phyloP scores from a whole-genome alignment of 2,329 filamentous ascomycete species.

The Paraphaeosphaeria sporulosa region DNA sequence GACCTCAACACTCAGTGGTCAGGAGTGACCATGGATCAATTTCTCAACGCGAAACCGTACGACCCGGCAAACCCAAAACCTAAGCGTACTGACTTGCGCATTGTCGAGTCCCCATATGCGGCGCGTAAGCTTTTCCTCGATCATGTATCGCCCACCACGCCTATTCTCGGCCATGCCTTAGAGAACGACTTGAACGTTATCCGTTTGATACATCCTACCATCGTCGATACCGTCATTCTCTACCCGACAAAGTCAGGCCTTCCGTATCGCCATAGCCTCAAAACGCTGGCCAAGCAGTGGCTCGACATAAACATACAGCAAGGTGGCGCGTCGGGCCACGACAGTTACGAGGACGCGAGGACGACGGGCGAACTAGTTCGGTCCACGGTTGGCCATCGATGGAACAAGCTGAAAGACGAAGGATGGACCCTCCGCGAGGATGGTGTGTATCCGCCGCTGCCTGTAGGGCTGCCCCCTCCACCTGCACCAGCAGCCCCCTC shows the following conservation, averaged over 20 bases:
- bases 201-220: slow-evolving; percentile 81
- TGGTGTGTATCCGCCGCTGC: slow-evolving; percentile 41
- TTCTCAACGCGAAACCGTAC: slow-evolving; percentile 66
- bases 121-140: slow-evolving; percentile 82
- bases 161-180: slow-evolving; percentile 89
- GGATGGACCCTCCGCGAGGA: slow-evolving; percentile 66
- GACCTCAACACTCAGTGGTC: slow-evolving; percentile 94
- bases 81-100: slow-evolving; percentile 60
- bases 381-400: slow-evolving; percentile 72
- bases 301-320: slow-evolving; percentile 82
- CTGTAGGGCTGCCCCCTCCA: slow-evolving; percentile 27
- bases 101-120: slow-evolving; percentile 76
- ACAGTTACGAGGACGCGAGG: slow-evolving; percentile 89
- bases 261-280: slow-evolving; percentile 80
- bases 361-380: slow-evolving; percentile 87
- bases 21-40: slow-evolving; percentile 81
- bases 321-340: slow-evolving; percentile 74
- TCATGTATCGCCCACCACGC: slow-evolving; percentile 76
- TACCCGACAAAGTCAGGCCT: slow-evolving; percentile 81
- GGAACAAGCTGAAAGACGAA: slow-evolving; percentile 69
- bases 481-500: slow-evolving; percentile 19
- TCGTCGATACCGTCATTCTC: slow-evolving; percentile 86
- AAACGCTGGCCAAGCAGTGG: slow-evolving; percentile 72
- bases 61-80: slow-evolving; percentile 33
- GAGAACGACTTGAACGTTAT: slow-evolving; percentile 93